phyloP scores from a whole-genome alignment of 2,329 filamentous ascomycete genomes.

The Emergomyces orientalis region DNA sequence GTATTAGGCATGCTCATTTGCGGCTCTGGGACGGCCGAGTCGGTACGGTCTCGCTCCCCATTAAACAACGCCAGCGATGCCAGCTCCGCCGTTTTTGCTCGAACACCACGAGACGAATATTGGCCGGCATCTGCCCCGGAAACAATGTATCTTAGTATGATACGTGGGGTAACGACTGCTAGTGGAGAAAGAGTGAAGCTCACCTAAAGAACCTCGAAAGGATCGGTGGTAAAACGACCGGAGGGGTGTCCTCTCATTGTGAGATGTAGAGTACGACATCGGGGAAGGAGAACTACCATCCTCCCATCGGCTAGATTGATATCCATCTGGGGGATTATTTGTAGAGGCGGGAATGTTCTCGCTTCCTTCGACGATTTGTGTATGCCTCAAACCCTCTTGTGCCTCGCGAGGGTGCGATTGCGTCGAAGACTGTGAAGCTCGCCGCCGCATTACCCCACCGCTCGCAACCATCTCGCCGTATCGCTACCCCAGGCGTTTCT shows the following conservation, averaged over 20 bases:
- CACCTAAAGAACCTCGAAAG: conserved; percentile 36
- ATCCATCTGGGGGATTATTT: neutral
- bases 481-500: neutral
- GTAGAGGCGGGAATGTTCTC: neutral
- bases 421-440: neutral
- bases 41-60: conserved; percentile 21
- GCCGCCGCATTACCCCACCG: neutral
- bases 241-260: conserved; percentile 33
- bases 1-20: conserved; percentile 22
- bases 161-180: neutral
- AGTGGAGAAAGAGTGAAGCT: conserved; percentile 8
- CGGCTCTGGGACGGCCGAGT: conserved; percentile 20
- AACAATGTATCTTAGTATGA: conserved; percentile 13
- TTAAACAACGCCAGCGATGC: conserved; percentile 72
- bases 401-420: neutral
- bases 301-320: neutral
- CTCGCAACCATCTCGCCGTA: neutral
- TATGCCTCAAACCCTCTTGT: neutral
- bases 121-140: conserved; percentile 57
- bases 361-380: neutral
- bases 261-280: conserved; percentile 9
- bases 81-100: conserved; percentile 78
- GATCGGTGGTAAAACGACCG: conserved; percentile 39
- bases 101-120: conserved; percentile 65
- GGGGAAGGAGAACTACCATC: neutral